phyloP scores from a whole-genome alignment of 2,329 filamentous ascomycete genomes.

The Fusarium burgessii region DNA sequence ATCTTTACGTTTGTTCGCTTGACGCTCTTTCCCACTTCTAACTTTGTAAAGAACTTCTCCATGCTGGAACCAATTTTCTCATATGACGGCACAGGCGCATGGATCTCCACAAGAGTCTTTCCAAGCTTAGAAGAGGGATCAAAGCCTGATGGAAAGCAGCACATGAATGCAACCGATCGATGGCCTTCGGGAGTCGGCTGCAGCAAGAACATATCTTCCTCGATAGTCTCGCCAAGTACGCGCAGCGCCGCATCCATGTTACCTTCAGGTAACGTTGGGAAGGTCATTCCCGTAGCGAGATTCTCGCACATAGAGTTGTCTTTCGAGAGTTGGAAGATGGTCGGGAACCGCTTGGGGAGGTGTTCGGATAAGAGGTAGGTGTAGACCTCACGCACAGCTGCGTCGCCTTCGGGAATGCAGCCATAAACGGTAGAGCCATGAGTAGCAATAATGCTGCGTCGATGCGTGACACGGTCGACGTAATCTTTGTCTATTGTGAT shows the following conservation, averaged over 20 bases:
- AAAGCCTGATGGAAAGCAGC: conserved; percentile 59
- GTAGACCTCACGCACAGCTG: conserved; percentile 62
- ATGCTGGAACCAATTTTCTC: conserved; percentile 67
- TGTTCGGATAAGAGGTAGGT: conserved; percentile 59
- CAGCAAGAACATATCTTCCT: conserved; percentile 60
- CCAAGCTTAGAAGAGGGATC: conserved; percentile 64
- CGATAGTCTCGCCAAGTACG: conserved; percentile 23
- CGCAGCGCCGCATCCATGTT: conserved; percentile 14
- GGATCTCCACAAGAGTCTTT: conserved; percentile 57
- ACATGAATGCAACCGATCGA: conserved; percentile 58
- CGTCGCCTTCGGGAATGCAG: conserved; percentile 53
- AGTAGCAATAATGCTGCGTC: conserved; percentile 53
- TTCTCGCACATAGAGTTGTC: conserved; percentile 55
- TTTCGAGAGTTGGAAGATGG: conserved; percentile 57
- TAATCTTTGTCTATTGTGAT: conserved; percentile 67
- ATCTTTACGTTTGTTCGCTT: conserved; percentile 62
- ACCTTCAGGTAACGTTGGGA: conserved; percentile 34
- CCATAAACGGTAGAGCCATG: conserved; percentile 55
- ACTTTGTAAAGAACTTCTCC: conserved; percentile 64
- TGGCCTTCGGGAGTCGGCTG: conserved; percentile 57
- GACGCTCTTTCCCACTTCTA: conserved; percentile 61
- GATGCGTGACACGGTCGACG: conserved; percentile 55
- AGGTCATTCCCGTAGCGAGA: conserved; percentile 50
- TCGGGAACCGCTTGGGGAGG: conserved; percentile 62
- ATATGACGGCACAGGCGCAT: conserved; percentile 62